phyloP scores from a whole-genome alignment of 2,329 filamentous ascomycete genomes.

The Pseudonectria buxi region DNA sequence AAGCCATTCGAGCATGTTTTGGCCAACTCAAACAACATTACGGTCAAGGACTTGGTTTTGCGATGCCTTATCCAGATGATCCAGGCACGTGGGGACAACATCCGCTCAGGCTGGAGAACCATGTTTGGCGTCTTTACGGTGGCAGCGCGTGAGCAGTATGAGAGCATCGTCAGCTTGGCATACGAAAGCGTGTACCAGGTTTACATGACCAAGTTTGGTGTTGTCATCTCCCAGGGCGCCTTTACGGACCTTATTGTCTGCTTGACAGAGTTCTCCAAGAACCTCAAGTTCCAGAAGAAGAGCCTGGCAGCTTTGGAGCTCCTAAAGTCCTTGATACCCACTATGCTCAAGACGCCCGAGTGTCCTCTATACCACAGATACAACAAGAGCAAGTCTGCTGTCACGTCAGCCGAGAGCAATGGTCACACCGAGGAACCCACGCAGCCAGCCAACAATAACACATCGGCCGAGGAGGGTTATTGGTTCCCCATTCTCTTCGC shows the following conservation, averaged over 20 bases:
- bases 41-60: constrained; percentile 95
- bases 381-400: constrained; percentile 32
- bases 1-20: constrained; percentile 98
- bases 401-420: constrained; percentile 9
- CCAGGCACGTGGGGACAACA: constrained; percentile 91
- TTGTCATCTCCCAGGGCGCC: constrained; percentile 92
- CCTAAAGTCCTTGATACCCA: constrained; percentile 85
- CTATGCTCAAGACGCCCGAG: constrained; percentile 92
- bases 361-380: constrained; percentile 74
- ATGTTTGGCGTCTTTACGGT: constrained; percentile 99
- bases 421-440: constrained; percentile 37
- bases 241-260: constrained; percentile 96
- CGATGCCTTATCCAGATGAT: constrained; percentile 99
- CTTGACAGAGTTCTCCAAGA: constrained; percentile 97
- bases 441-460: constrained; percentile 58
- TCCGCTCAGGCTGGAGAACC: constrained; percentile 94
- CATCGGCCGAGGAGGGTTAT: constrained; percentile 92
- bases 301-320: constrained; percentile 93
- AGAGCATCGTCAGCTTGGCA: constrained; percentile 91
- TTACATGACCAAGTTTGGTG: constrained; percentile 90
- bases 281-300: constrained; percentile 97
- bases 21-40: constrained; percentile 81
- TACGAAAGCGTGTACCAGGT: constrained; percentile 96
- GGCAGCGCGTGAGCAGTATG: constrained; percentile 85
- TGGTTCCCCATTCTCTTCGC: constrained; percentile 98